Evolutionary conservation across 2,329 filamentous ascomycete genomes (phyloP).

Genomic region (Botrytis aclada): DNA sequence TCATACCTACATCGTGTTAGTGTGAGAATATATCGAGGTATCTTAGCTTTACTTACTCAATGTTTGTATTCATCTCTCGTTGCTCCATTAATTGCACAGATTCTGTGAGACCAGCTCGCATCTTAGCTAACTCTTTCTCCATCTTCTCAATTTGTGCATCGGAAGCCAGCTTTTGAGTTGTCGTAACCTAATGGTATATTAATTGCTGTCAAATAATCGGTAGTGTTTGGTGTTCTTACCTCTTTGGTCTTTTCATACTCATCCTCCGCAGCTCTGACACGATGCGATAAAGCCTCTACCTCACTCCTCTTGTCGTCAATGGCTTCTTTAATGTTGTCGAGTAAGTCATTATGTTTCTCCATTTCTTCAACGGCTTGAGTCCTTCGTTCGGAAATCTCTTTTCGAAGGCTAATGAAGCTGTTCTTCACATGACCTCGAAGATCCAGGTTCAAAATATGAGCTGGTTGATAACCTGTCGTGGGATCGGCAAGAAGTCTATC

Average conservation of each 20-base stretch:
- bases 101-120: slow-evolving; percentile 79
- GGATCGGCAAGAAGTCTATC: slow-evolving; percentile 81
- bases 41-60: slow-evolving; percentile 63
- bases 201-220: slow-evolving; percentile 8
- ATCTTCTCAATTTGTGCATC: slow-evolving; percentile 97
- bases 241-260: slow-evolving; percentile 95
- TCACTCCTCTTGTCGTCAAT: slow-evolving; percentile 94
- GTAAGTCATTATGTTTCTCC: slow-evolving; percentile 89
- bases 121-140: slow-evolving; percentile 95
- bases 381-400: slow-evolving; percentile 88
- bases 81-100: slow-evolving; percentile 91
- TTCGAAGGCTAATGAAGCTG: slow-evolving; percentile 73
- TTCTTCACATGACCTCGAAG: slow-evolving; percentile 78
- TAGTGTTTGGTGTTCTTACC: slow-evolving; percentile 38
- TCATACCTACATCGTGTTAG: slow-evolving; percentile 64
- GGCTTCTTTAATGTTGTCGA: slow-evolving; percentile 93
- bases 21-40: background rate
- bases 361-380: slow-evolving; percentile 81
- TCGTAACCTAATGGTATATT: slow-evolving; percentile 51
- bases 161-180: slow-evolving; percentile 79
- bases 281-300: slow-evolving; percentile 86
- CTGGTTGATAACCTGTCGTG: slow-evolving; percentile 82
- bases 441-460: slow-evolving; percentile 85
- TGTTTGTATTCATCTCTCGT: slow-evolving; percentile 91
- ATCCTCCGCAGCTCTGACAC: slow-evolving; percentile 82